These are phyloP conservation scores for Yarrowia galli DNA, from an alignment of 1,139 yeast species.

Conservation along the genomic window DNA sequence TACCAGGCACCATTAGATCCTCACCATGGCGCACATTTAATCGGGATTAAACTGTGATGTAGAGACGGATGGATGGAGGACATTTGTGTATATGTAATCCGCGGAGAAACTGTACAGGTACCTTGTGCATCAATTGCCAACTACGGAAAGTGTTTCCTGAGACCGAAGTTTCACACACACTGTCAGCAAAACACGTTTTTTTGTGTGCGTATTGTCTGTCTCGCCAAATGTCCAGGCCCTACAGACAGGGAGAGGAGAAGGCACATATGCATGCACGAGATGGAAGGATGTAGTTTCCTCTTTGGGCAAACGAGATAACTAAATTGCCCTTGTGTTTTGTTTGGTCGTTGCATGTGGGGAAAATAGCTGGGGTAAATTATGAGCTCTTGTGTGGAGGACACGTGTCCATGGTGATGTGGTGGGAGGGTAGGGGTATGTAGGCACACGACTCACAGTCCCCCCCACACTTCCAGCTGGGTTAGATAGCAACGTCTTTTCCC, in stretches of 20 bases:
- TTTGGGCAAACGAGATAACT: constrained; percentile 15
- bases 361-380: neutral
- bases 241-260: constrained; percentile 27
- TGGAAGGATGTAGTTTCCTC: constrained; percentile 29
- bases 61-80: neutral
- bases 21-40: neutral
- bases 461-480: neutral
- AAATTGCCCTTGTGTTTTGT: neutral
- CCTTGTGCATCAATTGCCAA: neutral
- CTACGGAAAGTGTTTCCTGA: constrained; percentile 8
- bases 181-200: neutral
- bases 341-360: constrained; percentile 18
- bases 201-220: no score
- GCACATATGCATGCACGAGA: constrained; percentile 25
- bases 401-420: neutral
- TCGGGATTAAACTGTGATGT: constrained; percentile 1
- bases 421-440: no score
- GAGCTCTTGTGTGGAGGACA: neutral
- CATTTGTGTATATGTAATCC: neutral
- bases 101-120: neutral
- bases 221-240: neutral
- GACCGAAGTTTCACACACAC: neutral
- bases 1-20: no score
- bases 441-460: neutral
- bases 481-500: constrained; percentile 30